Conservation (phyloP, 1,284 basidiomycete genomes). For the Fomes fomentarius region DNA sequence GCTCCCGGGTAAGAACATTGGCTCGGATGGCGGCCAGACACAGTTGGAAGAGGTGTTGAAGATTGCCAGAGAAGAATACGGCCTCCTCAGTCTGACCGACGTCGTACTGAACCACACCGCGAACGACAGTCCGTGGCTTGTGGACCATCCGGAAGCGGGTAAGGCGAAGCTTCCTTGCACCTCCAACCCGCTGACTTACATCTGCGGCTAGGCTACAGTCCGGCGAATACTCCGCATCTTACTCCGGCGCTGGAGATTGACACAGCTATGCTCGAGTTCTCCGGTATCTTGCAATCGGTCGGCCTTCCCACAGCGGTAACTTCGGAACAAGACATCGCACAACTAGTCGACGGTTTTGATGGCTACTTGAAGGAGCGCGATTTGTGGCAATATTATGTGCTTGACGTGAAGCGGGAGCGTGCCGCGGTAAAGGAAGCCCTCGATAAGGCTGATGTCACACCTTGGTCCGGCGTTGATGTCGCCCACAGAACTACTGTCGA, state of each 20-base stretch:
- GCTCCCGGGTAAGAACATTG: conserved; percentile 53
- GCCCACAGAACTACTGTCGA: conserved; percentile 64
- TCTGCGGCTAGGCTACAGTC: conserved; percentile 72
- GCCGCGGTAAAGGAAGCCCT: conserved; percentile 57
- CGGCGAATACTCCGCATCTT: conserved; percentile 87
- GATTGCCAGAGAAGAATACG: conserved; percentile 81
- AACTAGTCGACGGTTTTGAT: conserved; percentile 66
- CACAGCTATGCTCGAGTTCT: conserved; percentile 81
- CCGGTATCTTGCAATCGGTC: conserved; percentile 59
- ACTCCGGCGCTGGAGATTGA: conserved; percentile 89
- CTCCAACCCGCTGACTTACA: background rate
- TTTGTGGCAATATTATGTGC: conserved; percentile 92
- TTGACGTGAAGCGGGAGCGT: conserved; percentile 70
- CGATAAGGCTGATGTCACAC: conserved; percentile 41
- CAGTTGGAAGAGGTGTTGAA: conserved; percentile 67
- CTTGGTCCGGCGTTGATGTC: conserved; percentile 64
- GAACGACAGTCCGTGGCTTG: conserved; percentile 89
- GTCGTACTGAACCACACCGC: conserved; percentile 96
- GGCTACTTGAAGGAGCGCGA: conserved; percentile 65
- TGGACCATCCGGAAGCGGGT: conserved; percentile 94
- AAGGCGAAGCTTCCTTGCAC: conserved; percentile 29
- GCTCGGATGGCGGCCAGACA: conserved; percentile 54
- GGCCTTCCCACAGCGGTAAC: conserved; percentile 76
- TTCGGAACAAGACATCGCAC: conserved; percentile 70
- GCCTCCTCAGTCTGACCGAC: conserved; percentile 87